A percentile compares a stretch with the other conserved stretches of the same genome.
Conservation (phyloP, 2,329 filamentous ascomycete genomes). For the Cladosporium halotolerans region DNA sequence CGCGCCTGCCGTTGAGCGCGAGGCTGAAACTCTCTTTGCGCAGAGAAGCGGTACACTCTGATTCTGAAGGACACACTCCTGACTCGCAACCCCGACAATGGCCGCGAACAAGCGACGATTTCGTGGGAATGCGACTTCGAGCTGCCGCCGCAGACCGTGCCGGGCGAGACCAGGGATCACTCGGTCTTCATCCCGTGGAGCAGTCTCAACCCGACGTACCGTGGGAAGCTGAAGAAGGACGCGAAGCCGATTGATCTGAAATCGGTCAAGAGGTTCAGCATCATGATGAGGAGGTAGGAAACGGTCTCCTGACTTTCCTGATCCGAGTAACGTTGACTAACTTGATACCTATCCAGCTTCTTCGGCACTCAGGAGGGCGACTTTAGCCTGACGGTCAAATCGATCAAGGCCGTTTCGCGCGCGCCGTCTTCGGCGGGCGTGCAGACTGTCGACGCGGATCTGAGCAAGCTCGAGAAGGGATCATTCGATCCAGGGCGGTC, state of each 20-base stretch:
- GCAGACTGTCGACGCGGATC: background rate
- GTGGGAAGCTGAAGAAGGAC: slow-evolving; percentile 60
- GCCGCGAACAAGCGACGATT: slow-evolving; percentile 64
- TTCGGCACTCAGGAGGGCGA: slow-evolving; percentile 67
- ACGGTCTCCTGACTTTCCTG: background rate
- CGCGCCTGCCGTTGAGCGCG: background rate
- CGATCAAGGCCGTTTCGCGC: slow-evolving; percentile 44
- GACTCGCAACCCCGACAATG: slow-evolving; percentile 51
- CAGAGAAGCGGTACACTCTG: slow-evolving; percentile 62
- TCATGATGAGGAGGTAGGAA: slow-evolving; percentile 75
- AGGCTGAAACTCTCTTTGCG: background rate
- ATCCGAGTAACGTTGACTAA: no score
- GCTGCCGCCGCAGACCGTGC: slow-evolving; percentile 26
- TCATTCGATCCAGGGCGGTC: no score
- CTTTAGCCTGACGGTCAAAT: slow-evolving; percentile 53
- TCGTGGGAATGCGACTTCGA: slow-evolving; percentile 70
- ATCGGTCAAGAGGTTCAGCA: slow-evolving; percentile 59
- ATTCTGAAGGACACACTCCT: slow-evolving; percentile 66
- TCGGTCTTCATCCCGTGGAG: slow-evolving; percentile 56
- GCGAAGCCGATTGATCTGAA: slow-evolving; percentile 53
- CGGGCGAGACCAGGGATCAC: slow-evolving; percentile 20
- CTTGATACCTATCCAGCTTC: slow-evolving; percentile 48
- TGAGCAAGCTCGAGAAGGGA: background rate
- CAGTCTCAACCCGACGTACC: slow-evolving; percentile 64
- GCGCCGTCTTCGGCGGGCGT: slow-evolving; percentile 15